Percentiles rank a stretch among this genome's conserved stretches.
Conservation (phyloP, 371 early-diverging fungal genomes). For the Lichtheimia corymbifera region DNA sequence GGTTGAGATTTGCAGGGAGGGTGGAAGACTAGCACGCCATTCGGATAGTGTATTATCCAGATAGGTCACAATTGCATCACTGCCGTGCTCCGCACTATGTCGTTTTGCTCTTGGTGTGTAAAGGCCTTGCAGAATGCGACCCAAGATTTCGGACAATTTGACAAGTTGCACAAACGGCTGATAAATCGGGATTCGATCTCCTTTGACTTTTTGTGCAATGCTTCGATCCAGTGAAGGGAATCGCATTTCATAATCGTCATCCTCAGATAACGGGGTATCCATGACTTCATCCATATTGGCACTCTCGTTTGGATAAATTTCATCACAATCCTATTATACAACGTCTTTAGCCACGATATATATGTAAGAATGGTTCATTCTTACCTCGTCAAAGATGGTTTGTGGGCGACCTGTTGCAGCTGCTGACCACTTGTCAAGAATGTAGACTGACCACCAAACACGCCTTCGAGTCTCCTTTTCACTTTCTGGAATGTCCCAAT, state of each 20-base stretch:
- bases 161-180: conserved; percentile 51
- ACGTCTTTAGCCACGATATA: too few species aligned
- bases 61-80: conserved; percentile 48
- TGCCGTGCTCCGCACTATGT: conserved; percentile 47
- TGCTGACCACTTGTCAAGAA: conserved; percentile 59
- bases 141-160: conserved; percentile 49
- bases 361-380: neutral
- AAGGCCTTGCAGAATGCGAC: conserved; percentile 44
- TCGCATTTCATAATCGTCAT: conserved; percentile 13
- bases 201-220: conserved; percentile 34
- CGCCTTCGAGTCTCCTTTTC: conserved; percentile 64
- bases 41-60: conserved; percentile 43
- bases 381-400: conserved; percentile 46
- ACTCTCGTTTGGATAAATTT: conserved; percentile 39
- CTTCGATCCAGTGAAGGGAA: conserved; percentile 41
- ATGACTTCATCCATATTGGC: conserved; percentile 48
- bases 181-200: conserved; percentile 41
- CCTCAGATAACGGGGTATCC: conserved; percentile 26
- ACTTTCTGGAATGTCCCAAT: conserved; percentile 51
- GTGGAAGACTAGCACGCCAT: conserved; percentile 44
- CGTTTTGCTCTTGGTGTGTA: conserved; percentile 52
- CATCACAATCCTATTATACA: conserved; percentile 35
- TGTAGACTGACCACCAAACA: conserved; percentile 68
- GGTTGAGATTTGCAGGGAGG: conserved; percentile 38
- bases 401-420: conserved; percentile 57